Percentiles rank a stretch among this genome's conserved stretches.
These are phyloP conservation scores for Aaosphaeria pasadenensis DNA, from an alignment of 2,329 filamentous ascomycete genomes.

Conservation along the genomic window DNA sequence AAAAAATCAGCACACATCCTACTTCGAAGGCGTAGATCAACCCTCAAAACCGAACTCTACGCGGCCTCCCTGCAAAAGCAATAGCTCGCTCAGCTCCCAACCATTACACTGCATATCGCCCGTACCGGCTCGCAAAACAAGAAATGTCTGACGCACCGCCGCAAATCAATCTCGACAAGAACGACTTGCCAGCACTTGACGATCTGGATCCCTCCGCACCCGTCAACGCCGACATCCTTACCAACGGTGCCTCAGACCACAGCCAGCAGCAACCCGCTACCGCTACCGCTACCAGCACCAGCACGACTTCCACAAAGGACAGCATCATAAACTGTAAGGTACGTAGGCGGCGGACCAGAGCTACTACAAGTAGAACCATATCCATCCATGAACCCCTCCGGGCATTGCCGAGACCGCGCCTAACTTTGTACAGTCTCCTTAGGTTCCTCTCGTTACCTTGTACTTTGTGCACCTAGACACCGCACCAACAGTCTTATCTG, in stretches of 20 bases:
- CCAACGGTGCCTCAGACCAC: conserved; percentile 8
- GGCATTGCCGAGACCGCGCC: conserved; percentile 29
- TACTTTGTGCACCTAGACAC: too few species aligned
- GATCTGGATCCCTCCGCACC: conserved; percentile 15
- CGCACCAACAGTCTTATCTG: conserved; percentile 35
- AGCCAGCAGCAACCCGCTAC: conserved; percentile 1
- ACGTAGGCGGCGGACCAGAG: conserved; percentile 14
- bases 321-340: conserved; percentile 44
- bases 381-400: conserved; percentile 16
- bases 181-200: conserved; percentile 24
- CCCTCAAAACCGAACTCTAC: too few species aligned
- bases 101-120: not conserved
- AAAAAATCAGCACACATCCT: too few species aligned
- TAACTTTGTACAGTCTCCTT: conserved; percentile 22
- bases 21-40: too few species aligned
- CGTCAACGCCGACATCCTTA: conserved; percentile 7
- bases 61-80: too few species aligned
- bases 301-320: conserved; percentile 32
- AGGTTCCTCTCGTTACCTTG: too few species aligned
- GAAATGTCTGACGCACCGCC: conserved; percentile 32
- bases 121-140: not conserved
- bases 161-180: conserved; percentile 27
- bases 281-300: conserved; percentile 2
- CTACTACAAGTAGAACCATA: too few species aligned
- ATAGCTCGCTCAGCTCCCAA: too few species aligned